Conservation (phyloP, 345 rosid species). For the Ceriops tagal region DNA sequence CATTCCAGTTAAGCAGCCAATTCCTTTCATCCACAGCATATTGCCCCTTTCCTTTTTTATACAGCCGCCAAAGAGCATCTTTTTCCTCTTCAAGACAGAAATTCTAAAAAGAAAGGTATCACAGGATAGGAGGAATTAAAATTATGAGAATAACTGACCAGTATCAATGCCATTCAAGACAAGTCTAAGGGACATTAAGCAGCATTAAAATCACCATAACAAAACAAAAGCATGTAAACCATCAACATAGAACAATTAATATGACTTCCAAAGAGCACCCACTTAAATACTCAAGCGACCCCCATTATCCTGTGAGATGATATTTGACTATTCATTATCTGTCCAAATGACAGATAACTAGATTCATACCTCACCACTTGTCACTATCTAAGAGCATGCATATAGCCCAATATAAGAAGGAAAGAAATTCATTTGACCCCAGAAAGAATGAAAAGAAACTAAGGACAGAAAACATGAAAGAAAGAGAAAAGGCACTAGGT, state of each 20-base stretch:
- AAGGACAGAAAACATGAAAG: background rate
- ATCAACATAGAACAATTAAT: too few relatives aligned
- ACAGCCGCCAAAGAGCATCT: background rate
- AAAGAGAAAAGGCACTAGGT: background rate
- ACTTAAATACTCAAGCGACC: too few relatives aligned
- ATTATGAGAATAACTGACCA: background rate
- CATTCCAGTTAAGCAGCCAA: background rate
- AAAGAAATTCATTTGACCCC: too few relatives aligned
- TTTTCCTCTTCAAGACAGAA: background rate
- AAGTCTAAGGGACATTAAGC: background rate
- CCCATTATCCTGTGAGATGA: too few relatives aligned
- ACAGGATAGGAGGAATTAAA: background rate
- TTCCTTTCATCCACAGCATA: constrained; percentile 9
- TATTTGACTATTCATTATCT: too few relatives aligned
- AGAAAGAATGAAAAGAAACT: too few relatives aligned
- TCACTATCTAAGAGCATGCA: too few relatives aligned
- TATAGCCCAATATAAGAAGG: too few relatives aligned
- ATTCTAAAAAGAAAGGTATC: background rate
- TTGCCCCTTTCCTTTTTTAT: background rate
- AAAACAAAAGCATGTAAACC: too few relatives aligned
- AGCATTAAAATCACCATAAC: background rate
- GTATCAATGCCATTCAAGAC: background rate
- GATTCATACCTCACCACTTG: too few relatives aligned
- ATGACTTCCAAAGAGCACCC: too few relatives aligned
- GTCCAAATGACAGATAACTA: too few relatives aligned